A percentile compares a stretch with the other conserved stretches of the same genome.
Conservation (phyloP, 345 rosid genomes). For the Gossypioides kirkii region DNA sequence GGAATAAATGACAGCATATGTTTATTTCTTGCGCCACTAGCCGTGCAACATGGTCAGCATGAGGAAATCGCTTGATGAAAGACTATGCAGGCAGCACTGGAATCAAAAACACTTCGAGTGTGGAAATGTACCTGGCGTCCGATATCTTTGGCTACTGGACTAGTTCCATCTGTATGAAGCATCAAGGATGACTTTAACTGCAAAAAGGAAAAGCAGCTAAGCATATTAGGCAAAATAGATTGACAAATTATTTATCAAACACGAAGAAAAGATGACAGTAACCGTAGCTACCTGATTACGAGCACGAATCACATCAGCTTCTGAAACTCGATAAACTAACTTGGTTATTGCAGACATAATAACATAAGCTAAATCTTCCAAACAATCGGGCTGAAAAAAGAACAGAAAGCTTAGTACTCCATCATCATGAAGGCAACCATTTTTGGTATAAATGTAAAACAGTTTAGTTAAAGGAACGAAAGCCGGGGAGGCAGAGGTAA, state of each 20-base stretch:
- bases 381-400: conserved; percentile 57
- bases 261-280: not conserved
- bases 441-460: no score
- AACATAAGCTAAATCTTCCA: conserved; percentile 88
- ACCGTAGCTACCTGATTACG: conserved; percentile 67
- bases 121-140: conserved; percentile 77
- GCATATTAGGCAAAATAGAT: not conserved
- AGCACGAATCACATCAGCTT: conserved; percentile 90
- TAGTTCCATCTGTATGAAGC: conserved; percentile 94
- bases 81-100: not conserved
- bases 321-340: conserved; percentile 82
- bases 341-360: conserved; percentile 83
- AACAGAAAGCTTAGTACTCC: not conserved
- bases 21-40: not conserved
- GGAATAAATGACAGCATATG: not conserved
- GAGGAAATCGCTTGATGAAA: not conserved
- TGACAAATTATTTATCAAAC: not conserved
- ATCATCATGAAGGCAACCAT: not conserved
- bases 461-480: no score
- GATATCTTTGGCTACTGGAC: conserved; percentile 92
- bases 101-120: not conserved
- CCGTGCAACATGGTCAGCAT: not conserved
- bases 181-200: conserved; percentile 92
- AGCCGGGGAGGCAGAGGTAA: not conserved
- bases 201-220: not conserved